Evolutionary conservation across 176 grass and related monocot genomes (phyloP), one percentile per base, ranked within the genome.

Genomic region (Eremochloa ophiuroides): DNA sequence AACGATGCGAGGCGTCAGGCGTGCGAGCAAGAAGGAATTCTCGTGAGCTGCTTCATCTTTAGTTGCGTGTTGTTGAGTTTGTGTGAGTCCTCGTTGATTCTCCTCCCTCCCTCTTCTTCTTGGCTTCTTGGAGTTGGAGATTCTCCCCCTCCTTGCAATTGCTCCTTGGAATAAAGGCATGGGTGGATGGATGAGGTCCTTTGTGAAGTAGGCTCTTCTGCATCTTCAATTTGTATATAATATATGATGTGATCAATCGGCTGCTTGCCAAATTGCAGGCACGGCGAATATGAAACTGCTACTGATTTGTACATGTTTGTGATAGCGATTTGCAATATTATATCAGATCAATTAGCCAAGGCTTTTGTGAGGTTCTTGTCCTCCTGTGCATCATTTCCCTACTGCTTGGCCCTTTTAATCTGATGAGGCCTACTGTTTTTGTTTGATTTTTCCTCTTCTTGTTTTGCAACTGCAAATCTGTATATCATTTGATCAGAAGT

Each of bases 241-340:
- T 84, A 77, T 13, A 60, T 77, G 34, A 84, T 48, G 55, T 20
- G 60, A 31, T 55, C 34, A 4, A 4, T 74, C 68, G 66, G 35
- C 15, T 68, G 47, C 84, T 26, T 58, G 69, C 26, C 37, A 58
- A 75, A 86, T 47, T 75, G 77, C 47, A 81, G 69, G 84, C 48
- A 42, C 26, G 47, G 67, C 59, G 23, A 41, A 44, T 16, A 39
- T 63, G 41, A 51, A n/a, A 30, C 4, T 11, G 16, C 40, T 46
- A 29, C 14, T 71, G 69, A 71, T 71, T 14, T 41, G 4, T 31
- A 41, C 31, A 43, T 42, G 73, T 34, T 20, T 26, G 38, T 69
- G 63, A 26, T 31, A 27, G 33, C 18, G 0, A 56, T 58, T 48
- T 48, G 46, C 46, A 48, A 58, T 58, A 58, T 35, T n/a, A n/a